Base-by-base conservation (phyloP, 441 rosid species). In the Dalechampia spathulata region DNA sequence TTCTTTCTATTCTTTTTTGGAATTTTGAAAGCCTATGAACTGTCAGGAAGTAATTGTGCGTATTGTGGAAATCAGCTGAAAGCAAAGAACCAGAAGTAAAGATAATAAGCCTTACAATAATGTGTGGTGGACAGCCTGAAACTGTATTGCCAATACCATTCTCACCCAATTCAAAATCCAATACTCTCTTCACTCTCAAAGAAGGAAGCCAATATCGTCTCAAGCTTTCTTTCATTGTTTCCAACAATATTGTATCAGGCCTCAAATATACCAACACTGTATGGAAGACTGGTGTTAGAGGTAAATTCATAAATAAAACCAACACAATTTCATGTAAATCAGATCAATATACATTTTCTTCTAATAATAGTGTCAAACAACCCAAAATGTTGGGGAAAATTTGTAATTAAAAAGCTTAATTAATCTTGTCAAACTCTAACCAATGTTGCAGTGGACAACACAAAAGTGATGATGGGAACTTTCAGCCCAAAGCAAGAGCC, bases 391-490 rank as follows among this genome's bases (percentile, higher is more conserved):
- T 28, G 7, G 7, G 7, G 4, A 3, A 3, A 28, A 28, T 36
- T 36, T n/a, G n/a, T 36, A 45, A 45, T 5, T 12, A 20, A 43
- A 45, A 22, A 9, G 14, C 11, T 32, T 36, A 36, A 36, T 10
- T 36, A 10, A 10, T 12, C 12, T 9, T 15, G 7, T 21, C 1
- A 45, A 22, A 45, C 20, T 47, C 22, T 40, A 2, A 55, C 12
- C 34, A 11, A 39, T 45, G 27, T 53, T 65, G 26, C 74, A 83
- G 90, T 85, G 64, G 93, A 83, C 53, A 71, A 75, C 57, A 47
- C 65, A 36, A 84, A 84, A 62, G 83, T 80, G 77, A 87, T 87
- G 95, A 76, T 86, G 9, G 95, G 91, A 55, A 82, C 86, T 14
- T 84, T 80, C 60, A 80, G 89, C 62, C 92, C 95, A 32, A 79